A percentile compares a stretch with the other conserved stretches of the same genome.
These are phyloP conservation scores for Clitoria ternatea DNA, from an alignment of 306 rosid species.

Conservation along the genomic window DNA sequence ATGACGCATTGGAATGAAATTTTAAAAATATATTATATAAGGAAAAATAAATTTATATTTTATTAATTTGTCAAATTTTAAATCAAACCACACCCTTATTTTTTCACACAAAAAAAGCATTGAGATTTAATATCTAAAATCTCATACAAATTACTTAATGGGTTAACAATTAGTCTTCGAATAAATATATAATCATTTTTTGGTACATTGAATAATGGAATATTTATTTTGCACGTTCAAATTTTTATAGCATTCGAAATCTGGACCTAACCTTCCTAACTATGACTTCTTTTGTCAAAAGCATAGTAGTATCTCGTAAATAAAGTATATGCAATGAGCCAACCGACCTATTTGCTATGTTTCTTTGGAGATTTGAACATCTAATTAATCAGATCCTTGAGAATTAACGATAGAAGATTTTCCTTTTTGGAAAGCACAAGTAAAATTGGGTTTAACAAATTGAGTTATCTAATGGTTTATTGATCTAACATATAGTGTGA, in stretches of 20 bases:
- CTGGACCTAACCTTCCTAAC: slow-evolving; percentile 40
- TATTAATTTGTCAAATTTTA: background rate
- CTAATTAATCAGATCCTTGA: background rate
- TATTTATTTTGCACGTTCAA: slow-evolving; percentile 18
- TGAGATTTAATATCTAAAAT: too few species aligned
- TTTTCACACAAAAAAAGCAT: too few species aligned
- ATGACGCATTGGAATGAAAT: background rate
- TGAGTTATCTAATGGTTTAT: too few species aligned
- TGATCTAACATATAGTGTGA: too few species aligned
- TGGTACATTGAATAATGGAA: slow-evolving; percentile 12
- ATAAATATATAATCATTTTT: background rate
- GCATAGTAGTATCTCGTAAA: slow-evolving; percentile 14
- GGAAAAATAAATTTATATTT: background rate
- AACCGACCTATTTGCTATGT: background rate
- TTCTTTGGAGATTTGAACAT: slow-evolving; percentile 11
- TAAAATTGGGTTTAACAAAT: too few species aligned
- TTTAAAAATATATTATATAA: background rate
- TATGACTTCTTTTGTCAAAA: slow-evolving; percentile 21
- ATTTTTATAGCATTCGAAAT: background rate
- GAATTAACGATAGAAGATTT: background rate
- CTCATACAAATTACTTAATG: background rate
- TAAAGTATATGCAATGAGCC: slow-evolving; percentile 14
- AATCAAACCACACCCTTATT: background rate
- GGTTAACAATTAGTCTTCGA: background rate
- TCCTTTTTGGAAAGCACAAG: too few species aligned